Conservation (phyloP, 2,329 filamentous ascomycete genomes). For the Xylariomycetidae sp. region DNA sequence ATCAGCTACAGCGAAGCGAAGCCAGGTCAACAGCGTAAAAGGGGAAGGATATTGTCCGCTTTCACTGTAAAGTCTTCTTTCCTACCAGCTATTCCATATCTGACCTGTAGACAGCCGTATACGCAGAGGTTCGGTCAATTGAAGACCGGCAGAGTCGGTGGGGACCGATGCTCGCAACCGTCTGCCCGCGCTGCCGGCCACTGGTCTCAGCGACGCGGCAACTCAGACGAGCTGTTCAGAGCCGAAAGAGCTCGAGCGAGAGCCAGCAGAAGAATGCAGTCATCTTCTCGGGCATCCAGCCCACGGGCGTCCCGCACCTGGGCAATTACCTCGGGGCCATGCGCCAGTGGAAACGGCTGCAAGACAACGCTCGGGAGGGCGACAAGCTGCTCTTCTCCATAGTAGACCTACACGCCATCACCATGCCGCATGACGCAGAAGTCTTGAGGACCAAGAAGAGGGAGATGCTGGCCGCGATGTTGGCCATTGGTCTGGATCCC, state of each 20-base stretch:
- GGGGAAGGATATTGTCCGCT: too few relatives aligned
- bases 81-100: too few relatives aligned
- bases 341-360: constrained; percentile 76
- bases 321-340: constrained; percentile 94
- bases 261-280: constrained; percentile 27
- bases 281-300: constrained; percentile 95
- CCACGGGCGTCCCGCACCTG: constrained; percentile 86
- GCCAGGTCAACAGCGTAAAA: too few relatives aligned
- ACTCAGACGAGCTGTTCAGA: neutral
- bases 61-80: too few relatives aligned
- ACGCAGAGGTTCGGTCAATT: too few relatives aligned
- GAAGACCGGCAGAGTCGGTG: too few relatives aligned
- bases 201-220: constrained; percentile 7
- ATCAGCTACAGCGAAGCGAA: too few relatives aligned
- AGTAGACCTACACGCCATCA: constrained; percentile 92
- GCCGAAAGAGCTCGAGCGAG: neutral
- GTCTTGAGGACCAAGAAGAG: constrained; percentile 59
- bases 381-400: constrained; percentile 75
- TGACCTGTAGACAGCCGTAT: too few relatives aligned
- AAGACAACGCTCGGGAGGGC: constrained; percentile 51
- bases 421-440: constrained; percentile 60
- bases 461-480: constrained; percentile 70
- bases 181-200: constrained; percentile 15
- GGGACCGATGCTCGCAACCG: constrained; percentile 14
- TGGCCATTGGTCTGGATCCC: constrained; percentile 80